Evolutionary conservation across 345 rosid species (phyloP).

Genomic region (Nephelium lappaceum): DNA sequence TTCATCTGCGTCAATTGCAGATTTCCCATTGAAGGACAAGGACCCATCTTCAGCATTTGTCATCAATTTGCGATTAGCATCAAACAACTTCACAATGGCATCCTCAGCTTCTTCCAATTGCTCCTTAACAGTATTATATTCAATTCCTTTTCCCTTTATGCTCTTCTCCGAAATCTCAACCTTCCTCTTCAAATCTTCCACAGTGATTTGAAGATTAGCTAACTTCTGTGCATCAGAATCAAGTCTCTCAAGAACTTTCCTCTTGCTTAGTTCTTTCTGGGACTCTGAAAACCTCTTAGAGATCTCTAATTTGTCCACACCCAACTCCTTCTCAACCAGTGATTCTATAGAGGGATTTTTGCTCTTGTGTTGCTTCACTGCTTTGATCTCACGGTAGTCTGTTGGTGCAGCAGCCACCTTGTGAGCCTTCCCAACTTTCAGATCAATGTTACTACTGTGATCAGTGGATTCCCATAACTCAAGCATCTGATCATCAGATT

Average conservation of each 20-base stretch:
- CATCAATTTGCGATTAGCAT: slow-evolving; percentile 56
- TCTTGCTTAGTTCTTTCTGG: slow-evolving; percentile 54
- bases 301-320: slow-evolving; percentile 74
- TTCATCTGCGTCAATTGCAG: slow-evolving; percentile 50
- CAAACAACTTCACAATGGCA: slow-evolving; percentile 60
- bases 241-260: slow-evolving; percentile 84
- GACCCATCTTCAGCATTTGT: slow-evolving; percentile 55
- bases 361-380: slow-evolving; percentile 41
- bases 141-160: slow-evolving; percentile 64
- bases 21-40: slow-evolving; percentile 45
- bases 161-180: slow-evolving; percentile 65
- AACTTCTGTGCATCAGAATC: slow-evolving; percentile 88
- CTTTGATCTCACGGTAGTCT: slow-evolving; percentile 15
- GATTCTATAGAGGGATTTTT: slow-evolving; percentile 54
- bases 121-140: slow-evolving; percentile 65
- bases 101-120: slow-evolving; percentile 84
- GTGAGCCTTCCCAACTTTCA: slow-evolving; percentile 47
- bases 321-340: slow-evolving; percentile 64
- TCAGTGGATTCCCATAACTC: slow-evolving; percentile 58
- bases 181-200: slow-evolving; percentile 79
- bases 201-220: slow-evolving; percentile 71
- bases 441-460: slow-evolving; percentile 47
- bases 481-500: slow-evolving; percentile 54
- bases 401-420: slow-evolving; percentile 22
- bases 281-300: slow-evolving; percentile 61